Conservation (phyloP, 2,329 filamentous ascomycete genomes). For the Fusarium beomiforme region DNA sequence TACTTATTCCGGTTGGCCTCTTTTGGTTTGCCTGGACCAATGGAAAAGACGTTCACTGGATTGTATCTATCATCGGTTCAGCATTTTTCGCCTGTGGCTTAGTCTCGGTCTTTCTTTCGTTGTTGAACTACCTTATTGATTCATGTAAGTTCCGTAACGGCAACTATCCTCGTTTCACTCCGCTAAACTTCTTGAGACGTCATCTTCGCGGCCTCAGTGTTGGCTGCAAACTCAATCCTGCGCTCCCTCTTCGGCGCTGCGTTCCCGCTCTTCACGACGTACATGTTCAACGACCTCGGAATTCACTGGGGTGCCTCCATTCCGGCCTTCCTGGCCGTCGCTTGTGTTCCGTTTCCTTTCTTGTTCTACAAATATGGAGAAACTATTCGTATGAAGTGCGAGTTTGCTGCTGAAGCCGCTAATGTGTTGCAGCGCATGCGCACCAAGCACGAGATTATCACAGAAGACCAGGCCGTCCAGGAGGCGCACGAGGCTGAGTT, state of each 20-base stretch:
- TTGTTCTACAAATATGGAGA: conserved; percentile 79
- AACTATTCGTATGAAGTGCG: conserved; percentile 71
- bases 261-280: conserved; percentile 77
- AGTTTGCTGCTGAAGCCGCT: conserved; percentile 74
- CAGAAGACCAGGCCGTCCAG: conserved; percentile 43
- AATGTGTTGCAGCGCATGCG: conserved; percentile 63
- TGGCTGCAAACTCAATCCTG: conserved; percentile 77
- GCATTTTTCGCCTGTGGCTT: conserved; percentile 64
- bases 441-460: conserved; percentile 43
- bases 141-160: conserved; percentile 52
- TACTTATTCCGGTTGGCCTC: conserved; percentile 67
- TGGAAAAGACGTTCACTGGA: conserved; percentile 64
- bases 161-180: background rate
- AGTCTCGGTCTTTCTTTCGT: conserved; percentile 72
- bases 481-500: conserved; percentile 41
- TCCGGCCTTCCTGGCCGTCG: conserved; percentile 77
- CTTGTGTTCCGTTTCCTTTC: conserved; percentile 78
- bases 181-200: conserved; percentile 57
- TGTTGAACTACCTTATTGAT: conserved; percentile 76
- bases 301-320: conserved; percentile 81
- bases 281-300: conserved; percentile 68
- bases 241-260: conserved; percentile 77
- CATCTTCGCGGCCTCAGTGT: conserved; percentile 79
- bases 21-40: conserved; percentile 76
- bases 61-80: conserved; percentile 58